These are phyloP conservation scores for Blastocladiella emersonii DNA, from an alignment of 371 early-diverging fungal species.

Conservation along the genomic window DNA sequence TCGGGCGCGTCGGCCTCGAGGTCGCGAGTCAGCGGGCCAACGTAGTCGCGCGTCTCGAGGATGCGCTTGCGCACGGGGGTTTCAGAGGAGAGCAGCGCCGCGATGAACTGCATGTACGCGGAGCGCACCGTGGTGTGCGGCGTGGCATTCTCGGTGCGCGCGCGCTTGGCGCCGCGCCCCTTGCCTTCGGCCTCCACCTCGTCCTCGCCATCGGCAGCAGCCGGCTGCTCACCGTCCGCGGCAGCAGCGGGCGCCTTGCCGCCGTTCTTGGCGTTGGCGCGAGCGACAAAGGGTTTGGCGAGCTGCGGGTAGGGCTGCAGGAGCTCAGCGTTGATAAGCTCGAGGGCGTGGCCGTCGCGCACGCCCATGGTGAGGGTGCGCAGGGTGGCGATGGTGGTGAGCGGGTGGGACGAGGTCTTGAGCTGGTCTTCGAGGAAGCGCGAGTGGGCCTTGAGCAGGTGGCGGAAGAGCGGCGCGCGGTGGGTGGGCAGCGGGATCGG, in stretches of 20 bases:
- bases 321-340: not conserved
- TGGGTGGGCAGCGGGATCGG: slow-evolving; percentile 2
- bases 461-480: not conserved
- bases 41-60: not conserved
- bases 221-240: not conserved
- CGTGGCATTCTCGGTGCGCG: no score
- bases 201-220: no score
- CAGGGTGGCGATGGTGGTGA: not conserved
- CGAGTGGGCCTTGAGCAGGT: not conserved
- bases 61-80: not conserved
- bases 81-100: not conserved
- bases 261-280: not conserved
- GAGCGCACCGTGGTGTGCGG: no score
- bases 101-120: not conserved
- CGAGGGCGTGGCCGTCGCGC: not conserved
- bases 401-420: no score
- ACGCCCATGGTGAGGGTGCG: not conserved
- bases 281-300: no score
- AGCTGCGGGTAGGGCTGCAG: not conserved
- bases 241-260: not conserved
- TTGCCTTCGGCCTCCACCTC: no score
- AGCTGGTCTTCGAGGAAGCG: not conserved
- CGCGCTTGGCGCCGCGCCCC: no score
- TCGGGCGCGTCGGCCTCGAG: not conserved
- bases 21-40: not conserved